Percentiles rank a stretch among this genome's conserved stretches.
These are phyloP conservation scores for Rhizopogon vulgaris DNA, from an alignment of 768 basidiomycete genomes.

Conservation along the genomic window DNA sequence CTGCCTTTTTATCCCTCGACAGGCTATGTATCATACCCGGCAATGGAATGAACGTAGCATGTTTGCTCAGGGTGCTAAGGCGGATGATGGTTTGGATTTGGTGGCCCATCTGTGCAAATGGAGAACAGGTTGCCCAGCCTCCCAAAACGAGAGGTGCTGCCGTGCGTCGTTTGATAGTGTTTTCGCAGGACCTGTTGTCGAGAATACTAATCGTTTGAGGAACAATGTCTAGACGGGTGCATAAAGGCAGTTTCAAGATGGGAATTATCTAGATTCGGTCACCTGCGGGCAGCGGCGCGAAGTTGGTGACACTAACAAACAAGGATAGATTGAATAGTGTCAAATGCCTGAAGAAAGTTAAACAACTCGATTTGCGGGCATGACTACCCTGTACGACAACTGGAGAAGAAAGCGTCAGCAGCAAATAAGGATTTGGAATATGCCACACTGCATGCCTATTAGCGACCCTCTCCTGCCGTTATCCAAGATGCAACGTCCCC, in stretches of 20 bases:
- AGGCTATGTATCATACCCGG: conserved; percentile 21
- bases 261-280: conserved; percentile 16
- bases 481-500: conserved; percentile 10
- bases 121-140: conserved; percentile 23
- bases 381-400: conserved; percentile 18
- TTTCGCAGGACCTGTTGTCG: conserved; percentile 27
- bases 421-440: conserved; percentile 15
- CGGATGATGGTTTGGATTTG: conserved; percentile 14
- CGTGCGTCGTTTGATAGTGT: conserved; percentile 32
- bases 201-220: conserved; percentile 31
- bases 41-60: conserved; percentile 13
- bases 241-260: conserved; percentile 12
- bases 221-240: conserved; percentile 11
- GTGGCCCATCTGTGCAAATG: conserved; percentile 17
- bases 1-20: conserved; percentile 20
- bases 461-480: conserved; percentile 18
- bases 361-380: conserved; percentile 20
- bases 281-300: conserved; percentile 14
- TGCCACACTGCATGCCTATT: conserved; percentile 10
- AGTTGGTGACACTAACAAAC: conserved; percentile 14
- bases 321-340: conserved; percentile 22
- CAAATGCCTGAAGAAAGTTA: conserved; percentile 10
- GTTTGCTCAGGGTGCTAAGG: conserved; percentile 11
- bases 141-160: conserved; percentile 20
- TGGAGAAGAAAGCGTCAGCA: conserved; percentile 14